Percentiles rank a stretch among this genome's conserved stretches.
Conservation (phyloP, 208 protist genomes). For the Trichomonas gallinae region DNA sequence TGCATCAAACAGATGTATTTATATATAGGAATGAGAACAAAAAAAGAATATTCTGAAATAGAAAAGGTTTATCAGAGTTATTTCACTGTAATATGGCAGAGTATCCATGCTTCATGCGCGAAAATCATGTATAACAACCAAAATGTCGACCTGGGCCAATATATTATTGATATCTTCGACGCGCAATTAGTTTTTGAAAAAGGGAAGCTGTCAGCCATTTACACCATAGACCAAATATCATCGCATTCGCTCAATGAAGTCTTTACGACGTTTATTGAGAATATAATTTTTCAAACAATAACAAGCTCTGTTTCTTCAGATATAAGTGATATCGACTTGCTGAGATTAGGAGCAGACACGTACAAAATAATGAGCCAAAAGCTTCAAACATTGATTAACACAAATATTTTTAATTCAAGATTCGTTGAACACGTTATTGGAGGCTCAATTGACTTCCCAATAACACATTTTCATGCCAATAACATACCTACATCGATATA, state of each 20-base stretch:
- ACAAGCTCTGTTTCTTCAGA: background rate
- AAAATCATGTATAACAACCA: background rate
- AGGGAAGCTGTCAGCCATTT: background rate
- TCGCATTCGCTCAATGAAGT: background rate
- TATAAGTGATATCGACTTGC: background rate
- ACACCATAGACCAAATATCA: background rate
- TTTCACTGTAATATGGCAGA: background rate
- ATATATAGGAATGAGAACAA: background rate
- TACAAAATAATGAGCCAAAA: background rate
- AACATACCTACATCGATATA: background rate
- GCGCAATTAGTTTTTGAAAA: background rate
- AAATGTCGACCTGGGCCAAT: background rate
- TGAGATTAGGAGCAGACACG: background rate
- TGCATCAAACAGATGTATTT: background rate
- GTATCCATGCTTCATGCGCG: background rate
- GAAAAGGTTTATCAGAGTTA: background rate
- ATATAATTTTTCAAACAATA: background rate
- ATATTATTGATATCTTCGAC: background rate
- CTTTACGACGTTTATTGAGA: background rate
- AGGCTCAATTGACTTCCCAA: background rate
- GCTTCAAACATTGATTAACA: background rate
- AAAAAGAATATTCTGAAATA: background rate
- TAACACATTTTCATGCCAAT: background rate
- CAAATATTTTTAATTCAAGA: background rate
- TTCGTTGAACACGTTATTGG: background rate